phyloP scores from a whole-genome alignment of 2,329 filamentous ascomycete species.

The Neofusicoccum sp. region DNA sequence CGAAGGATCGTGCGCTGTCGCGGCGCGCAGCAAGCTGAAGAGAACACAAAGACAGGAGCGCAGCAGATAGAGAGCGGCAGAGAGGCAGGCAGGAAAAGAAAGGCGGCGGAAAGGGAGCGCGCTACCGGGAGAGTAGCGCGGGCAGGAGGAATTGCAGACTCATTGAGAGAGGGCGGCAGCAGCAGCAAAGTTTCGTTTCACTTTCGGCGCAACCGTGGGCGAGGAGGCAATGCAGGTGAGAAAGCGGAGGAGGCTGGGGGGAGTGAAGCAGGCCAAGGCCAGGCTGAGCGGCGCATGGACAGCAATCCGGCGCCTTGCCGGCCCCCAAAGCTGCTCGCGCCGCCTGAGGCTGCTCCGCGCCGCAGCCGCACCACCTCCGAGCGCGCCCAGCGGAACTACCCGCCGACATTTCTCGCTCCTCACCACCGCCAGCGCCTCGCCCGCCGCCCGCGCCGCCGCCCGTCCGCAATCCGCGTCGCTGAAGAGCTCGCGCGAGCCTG shows the following conservation, averaged over 20 bases:
- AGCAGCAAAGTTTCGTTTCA: constrained; percentile 12
- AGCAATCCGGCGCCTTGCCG: constrained; percentile 5
- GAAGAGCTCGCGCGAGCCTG: not conserved
- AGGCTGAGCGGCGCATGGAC: constrained; percentile 12
- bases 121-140: constrained; percentile 24
- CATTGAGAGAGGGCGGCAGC: constrained; percentile 2
- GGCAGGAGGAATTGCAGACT: not conserved
- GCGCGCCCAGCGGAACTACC: constrained; percentile 2
- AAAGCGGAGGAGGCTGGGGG: constrained; percentile 18
- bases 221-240: not conserved
- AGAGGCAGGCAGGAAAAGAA: constrained; percentile 16
- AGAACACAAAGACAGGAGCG: constrained; percentile 22
- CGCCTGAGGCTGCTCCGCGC: constrained; percentile 13
- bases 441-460: constrained; percentile 24
- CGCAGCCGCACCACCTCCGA: constrained; percentile 17
- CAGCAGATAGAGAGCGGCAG: constrained; percentile 23
- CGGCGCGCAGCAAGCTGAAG: constrained; percentile 16
- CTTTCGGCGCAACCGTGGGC: constrained; percentile 5
- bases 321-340: not conserved
- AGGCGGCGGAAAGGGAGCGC: constrained; percentile 30
- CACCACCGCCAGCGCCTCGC: constrained; percentile 22
- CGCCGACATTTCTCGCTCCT: constrained; percentile 18
- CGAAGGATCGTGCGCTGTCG: constrained; percentile 20
- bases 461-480: not conserved
- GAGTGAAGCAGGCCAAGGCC: constrained; percentile 15